Conservation (phyloP, 495 filamentous ascomycete genomes). For the Neurospora sp. region DNA sequence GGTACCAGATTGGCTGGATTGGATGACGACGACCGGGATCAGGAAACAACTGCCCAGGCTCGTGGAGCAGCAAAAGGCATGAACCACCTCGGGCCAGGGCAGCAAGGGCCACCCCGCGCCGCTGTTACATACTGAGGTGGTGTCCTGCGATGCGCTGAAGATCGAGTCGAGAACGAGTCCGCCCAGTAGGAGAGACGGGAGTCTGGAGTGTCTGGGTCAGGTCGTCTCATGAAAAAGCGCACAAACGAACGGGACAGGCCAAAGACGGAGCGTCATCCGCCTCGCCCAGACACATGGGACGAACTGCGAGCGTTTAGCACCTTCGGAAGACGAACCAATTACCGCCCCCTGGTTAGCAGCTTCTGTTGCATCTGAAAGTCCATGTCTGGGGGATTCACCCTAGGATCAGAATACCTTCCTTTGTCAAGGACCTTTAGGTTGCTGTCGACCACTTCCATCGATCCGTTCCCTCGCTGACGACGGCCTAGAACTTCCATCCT, state of each 20-base stretch:
- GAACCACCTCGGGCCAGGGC: neutral
- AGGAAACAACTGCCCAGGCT: neutral
- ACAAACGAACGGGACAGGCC: neutral
- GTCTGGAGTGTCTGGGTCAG: neutral
- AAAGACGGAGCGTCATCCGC: neutral
- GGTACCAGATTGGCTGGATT: slow-evolving; percentile 28
- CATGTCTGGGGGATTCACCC: neutral
- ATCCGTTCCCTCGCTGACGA: neutral
- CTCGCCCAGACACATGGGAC: slow-evolving; percentile 9
- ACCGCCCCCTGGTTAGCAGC: neutral
- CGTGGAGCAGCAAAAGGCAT: neutral
- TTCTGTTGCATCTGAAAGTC: neutral
- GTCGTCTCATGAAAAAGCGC: neutral
- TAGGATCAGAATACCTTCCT: neutral
- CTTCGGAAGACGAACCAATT: neutral
- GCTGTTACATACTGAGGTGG: neutral
- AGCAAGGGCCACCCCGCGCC: neutral
- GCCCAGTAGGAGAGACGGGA: neutral
- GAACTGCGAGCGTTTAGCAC: neutral
- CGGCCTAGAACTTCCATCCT: neutral
- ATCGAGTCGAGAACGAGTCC: neutral
- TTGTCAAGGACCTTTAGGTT: neutral
- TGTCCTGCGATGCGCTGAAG: neutral
- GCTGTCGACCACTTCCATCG: neutral
- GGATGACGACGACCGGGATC: slow-evolving; percentile 18